phyloP scores from a whole-genome alignment of 169 alveolate species.

The Plasmodium blacklocki region DNA sequence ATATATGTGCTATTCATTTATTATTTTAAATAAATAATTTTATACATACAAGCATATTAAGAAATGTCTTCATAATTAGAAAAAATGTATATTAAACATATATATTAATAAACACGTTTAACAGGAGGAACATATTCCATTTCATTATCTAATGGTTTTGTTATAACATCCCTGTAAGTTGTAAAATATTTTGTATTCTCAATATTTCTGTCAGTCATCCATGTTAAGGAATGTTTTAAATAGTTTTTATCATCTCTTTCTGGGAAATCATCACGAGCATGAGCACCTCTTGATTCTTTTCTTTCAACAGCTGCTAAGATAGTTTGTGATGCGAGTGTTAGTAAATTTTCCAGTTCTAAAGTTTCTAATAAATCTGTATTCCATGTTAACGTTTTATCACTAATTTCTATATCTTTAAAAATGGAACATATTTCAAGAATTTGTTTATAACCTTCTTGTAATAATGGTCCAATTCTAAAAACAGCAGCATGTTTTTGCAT shows the following conservation, averaged over 20 bases:
- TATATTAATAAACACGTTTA: slow-evolving; percentile 84
- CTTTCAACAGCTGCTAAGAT: slow-evolving; percentile 95
- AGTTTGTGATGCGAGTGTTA: slow-evolving; percentile 93
- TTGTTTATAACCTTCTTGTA: slow-evolving; percentile 91
- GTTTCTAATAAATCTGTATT: slow-evolving; percentile 97
- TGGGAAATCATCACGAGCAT: slow-evolving; percentile 97
- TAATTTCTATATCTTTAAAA: slow-evolving; percentile 91
- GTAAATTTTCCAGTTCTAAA: slow-evolving; percentile 95
- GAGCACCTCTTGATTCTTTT: slow-evolving; percentile 98
- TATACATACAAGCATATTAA: neutral
- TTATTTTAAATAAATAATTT: no score
- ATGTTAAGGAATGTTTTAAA: slow-evolving; percentile 97
- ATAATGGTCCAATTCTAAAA: slow-evolving; percentile 92
- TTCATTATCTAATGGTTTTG: slow-evolving; percentile 91
- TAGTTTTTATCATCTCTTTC: slow-evolving; percentile 96
- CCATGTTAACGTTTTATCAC: slow-evolving; percentile 93
- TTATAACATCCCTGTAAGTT: slow-evolving; percentile 84
- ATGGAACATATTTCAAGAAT: slow-evolving; percentile 85
- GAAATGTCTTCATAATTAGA: neutral
- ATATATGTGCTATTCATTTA: no score
- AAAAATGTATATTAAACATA: neutral
- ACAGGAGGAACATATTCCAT: slow-evolving; percentile 93
- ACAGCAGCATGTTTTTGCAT: slow-evolving; percentile 98
- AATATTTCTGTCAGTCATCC: slow-evolving; percentile 82
- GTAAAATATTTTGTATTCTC: slow-evolving; percentile 83